Conservation (phyloP, 179 eudicot genomes). For the Beta macrorhiza region DNA sequence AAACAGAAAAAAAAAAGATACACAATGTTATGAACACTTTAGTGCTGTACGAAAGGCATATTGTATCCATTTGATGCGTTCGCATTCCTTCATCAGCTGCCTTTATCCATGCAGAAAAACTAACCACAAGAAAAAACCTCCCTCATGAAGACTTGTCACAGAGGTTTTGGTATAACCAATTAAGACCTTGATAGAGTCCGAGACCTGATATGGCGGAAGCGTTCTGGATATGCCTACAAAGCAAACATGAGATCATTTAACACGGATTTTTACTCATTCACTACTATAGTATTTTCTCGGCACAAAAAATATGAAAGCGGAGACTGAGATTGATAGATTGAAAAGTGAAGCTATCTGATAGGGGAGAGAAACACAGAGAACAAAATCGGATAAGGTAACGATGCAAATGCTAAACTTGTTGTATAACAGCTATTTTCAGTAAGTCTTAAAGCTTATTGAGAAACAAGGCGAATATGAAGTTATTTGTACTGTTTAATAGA, state of each 20-base stretch:
- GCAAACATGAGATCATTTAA: not conserved
- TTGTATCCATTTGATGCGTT: not conserved
- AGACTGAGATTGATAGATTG: too few relatives aligned
- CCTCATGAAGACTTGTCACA: slow-evolving; percentile 17
- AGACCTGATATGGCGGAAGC: slow-evolving; percentile 41
- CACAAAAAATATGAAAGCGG: too few relatives aligned
- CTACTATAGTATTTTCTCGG: too few relatives aligned
- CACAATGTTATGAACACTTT: not conserved
- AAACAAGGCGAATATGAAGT: too few relatives aligned
- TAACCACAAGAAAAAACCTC: not conserved
- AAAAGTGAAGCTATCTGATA: too few relatives aligned
- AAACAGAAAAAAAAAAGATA: not conserved
- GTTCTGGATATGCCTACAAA: slow-evolving; percentile 41
- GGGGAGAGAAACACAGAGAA: too few relatives aligned
- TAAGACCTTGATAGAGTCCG: slow-evolving; percentile 49
- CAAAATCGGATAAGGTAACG: too few relatives aligned
- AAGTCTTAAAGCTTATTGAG: too few relatives aligned
- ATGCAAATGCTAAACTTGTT: too few relatives aligned
- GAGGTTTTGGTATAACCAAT: slow-evolving; percentile 36
- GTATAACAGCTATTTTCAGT: too few relatives aligned
- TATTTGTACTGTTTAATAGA: too few relatives aligned
- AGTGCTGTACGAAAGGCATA: not conserved
- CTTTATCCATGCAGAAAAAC: not conserved
- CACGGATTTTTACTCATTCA: too few relatives aligned
- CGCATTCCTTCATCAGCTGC: not conserved